Evolutionary conservation across 2,329 filamentous ascomycete genomes (phyloP).

Genomic region (Penicillium sp.): DNA sequence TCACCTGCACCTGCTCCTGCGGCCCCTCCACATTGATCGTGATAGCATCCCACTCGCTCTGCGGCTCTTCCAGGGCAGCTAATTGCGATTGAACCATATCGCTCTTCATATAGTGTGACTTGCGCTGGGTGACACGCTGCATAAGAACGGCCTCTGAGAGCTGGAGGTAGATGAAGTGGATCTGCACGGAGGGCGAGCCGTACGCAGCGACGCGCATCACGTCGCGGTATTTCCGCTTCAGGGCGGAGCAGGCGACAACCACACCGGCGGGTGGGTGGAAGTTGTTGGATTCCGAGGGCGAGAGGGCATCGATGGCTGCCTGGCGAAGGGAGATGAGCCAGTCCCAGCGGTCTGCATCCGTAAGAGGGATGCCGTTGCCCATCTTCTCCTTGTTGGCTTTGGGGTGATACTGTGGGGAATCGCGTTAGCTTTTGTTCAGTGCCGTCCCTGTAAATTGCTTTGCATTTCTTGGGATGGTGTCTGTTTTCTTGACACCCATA

Average conservation of each 20-base stretch:
- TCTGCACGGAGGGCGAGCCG: constrained; percentile 67
- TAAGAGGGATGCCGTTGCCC: constrained; percentile 77
- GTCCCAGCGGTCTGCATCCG: constrained; percentile 94
- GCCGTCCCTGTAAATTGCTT: neutral
- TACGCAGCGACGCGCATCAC: constrained; percentile 80
- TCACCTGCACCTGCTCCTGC: constrained; percentile 58
- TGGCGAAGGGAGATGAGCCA: constrained; percentile 82
- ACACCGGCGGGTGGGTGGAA: constrained; percentile 65
- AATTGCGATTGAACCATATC: constrained; percentile 95
- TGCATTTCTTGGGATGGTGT: neutral
- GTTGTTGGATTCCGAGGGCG: constrained; percentile 36
- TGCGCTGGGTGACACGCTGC: constrained; percentile 68
- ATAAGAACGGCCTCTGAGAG: constrained; percentile 74
- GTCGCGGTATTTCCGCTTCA: constrained; percentile 97
- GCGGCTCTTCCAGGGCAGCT: constrained; percentile 79
- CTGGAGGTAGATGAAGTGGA: constrained; percentile 91
- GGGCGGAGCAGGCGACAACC: constrained; percentile 92
- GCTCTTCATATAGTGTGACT: constrained; percentile 93
- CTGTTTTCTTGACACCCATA: neutral
- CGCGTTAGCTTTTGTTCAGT: constrained; percentile 12
- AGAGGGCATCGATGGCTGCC: constrained; percentile 55
- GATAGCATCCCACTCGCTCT: constrained; percentile 70
- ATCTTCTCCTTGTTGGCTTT: constrained; percentile 87
- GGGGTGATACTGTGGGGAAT: constrained; percentile 42
- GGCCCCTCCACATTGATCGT: constrained; percentile 61